phyloP scores from a whole-genome alignment of 192 early-diverging fungal species.

The Cetraspora pellucida region DNA sequence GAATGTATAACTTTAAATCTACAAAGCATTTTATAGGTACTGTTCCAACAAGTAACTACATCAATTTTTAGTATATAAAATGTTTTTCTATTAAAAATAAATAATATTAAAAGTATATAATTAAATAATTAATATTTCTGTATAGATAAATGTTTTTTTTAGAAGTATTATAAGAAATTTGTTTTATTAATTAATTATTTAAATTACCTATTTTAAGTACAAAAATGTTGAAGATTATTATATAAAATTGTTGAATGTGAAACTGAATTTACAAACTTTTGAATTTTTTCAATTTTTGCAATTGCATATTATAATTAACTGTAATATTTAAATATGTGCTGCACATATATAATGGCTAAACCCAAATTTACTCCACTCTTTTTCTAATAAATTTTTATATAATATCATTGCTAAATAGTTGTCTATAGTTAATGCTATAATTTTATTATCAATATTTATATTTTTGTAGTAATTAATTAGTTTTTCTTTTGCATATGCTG shows the following conservation, averaged over 20 bases:
- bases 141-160: not conserved
- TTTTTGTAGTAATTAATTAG: not conserved
- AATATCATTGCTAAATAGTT: constrained; percentile 13
- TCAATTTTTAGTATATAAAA: no score
- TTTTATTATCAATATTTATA: constrained; percentile 16
- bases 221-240: not conserved
- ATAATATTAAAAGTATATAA: no score
- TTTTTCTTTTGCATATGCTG: not conserved
- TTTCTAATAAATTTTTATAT: not conserved
- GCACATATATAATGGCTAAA: constrained; percentile 16
- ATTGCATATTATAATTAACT: constrained; percentile 14
- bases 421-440: not conserved
- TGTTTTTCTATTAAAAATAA: no score
- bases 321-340: constrained; percentile 19
- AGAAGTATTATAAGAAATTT: not conserved
- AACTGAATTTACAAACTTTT: constrained; percentile 9
- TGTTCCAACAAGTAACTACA: not conserved
- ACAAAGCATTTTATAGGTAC: not conserved
- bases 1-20: not conserved
- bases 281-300: not conserved
- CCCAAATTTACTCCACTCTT: not conserved
- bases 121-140: no score
- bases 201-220: not conserved
- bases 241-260: not conserved
- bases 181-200: not conserved